A percentile compares a stretch with the other conserved stretches of the same genome.
Evolutionary conservation across 2,329 filamentous ascomycete species (phyloP).

Genomic region (Aureobasidium sp.): DNA sequence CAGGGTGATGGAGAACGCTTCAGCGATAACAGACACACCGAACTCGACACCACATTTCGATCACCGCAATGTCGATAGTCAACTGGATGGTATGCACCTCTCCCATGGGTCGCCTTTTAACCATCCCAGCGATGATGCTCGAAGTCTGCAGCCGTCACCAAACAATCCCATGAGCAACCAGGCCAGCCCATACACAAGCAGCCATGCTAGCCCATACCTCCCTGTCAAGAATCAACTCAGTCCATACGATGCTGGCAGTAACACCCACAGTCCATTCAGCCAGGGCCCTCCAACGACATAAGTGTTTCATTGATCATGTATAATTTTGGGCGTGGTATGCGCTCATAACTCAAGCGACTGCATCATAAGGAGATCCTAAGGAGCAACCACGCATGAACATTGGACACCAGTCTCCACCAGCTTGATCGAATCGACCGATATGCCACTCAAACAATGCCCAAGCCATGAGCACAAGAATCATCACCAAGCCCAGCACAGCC

Average conservation of each 20-base stretch:
- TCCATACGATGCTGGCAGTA: neutral
- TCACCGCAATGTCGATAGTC: neutral
- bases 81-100: neutral
- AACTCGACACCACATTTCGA: neutral
- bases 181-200: neutral
- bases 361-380: neutral
- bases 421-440: neutral
- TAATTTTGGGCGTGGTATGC: no score
- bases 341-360: neutral
- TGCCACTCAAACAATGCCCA: neutral
- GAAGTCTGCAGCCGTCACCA: neutral
- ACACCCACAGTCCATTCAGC: neutral
- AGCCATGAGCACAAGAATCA: neutral
- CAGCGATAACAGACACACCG: neutral
- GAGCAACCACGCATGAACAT: neutral
- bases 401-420: constrained; percentile 3
- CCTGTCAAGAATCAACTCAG: neutral
- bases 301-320: neutral
- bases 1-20: neutral
- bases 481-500: neutral
- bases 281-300: neutral
- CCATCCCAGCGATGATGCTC: neutral
- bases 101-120: neutral
- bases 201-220: neutral
- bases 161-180: neutral